Percentiles rank a stretch among this genome's conserved stretches.
Conservation (phyloP, 805 yeast species). For the Teunomyces lycoperdinae region DNA sequence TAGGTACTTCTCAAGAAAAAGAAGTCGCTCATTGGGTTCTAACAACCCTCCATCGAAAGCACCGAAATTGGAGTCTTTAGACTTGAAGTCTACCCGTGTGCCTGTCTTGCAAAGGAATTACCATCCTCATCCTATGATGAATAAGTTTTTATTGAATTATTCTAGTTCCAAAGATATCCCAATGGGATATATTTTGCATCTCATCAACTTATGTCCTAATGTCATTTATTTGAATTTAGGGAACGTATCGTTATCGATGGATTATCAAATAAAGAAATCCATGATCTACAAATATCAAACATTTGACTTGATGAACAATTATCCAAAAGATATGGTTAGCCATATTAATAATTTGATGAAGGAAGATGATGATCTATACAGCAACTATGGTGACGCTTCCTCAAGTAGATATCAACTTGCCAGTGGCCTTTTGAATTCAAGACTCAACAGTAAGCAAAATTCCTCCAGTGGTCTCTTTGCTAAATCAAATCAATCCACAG, state of each 20-base stretch:
- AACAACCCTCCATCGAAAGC: slow-evolving; percentile 1
- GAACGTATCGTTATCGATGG: slow-evolving; percentile 60
- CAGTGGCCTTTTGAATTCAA: not conserved
- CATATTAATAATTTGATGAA: slow-evolving; percentile 22
- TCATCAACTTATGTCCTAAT: slow-evolving; percentile 66
- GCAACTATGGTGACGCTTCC: not conserved
- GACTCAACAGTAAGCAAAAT: not conserved
- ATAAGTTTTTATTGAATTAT: slow-evolving; percentile 59
- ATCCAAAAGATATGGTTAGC: slow-evolving; percentile 27
- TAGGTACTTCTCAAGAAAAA: slow-evolving; percentile 15
- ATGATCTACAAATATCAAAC: slow-evolving; percentile 34
- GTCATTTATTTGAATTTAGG: slow-evolving; percentile 56
- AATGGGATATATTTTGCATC: slow-evolving; percentile 67
- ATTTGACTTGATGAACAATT: slow-evolving; percentile 39
- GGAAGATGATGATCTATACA: slow-evolving; percentile 2
- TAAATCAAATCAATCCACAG: slow-evolving; percentile 1
- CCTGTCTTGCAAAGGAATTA: slow-evolving; percentile 3
- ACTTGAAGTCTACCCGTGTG: not conserved
- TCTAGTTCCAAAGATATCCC: slow-evolving; percentile 75
- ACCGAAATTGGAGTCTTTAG: not conserved
- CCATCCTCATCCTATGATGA: slow-evolving; percentile 55
- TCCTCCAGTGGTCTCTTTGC: not conserved
- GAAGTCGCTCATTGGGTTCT: slow-evolving; percentile 6
- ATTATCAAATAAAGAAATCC: slow-evolving; percentile 51
- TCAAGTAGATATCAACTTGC: not conserved